phyloP scores from a whole-genome alignment of 495 filamentous ascomycete species.

The Aspergillus conjunctus region DNA sequence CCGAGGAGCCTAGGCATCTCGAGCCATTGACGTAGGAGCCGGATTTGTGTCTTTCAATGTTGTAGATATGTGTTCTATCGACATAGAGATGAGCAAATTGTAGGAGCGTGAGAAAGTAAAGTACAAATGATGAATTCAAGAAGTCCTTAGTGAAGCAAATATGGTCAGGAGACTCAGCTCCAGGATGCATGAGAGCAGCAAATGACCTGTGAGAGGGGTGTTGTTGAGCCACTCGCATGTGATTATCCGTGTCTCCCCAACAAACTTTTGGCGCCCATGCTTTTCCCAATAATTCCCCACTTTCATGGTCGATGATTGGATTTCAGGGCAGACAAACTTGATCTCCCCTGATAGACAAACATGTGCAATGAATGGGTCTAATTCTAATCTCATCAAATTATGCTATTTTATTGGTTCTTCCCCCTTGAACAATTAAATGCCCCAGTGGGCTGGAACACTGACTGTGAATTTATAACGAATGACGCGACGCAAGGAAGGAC shows the following conservation, averaged over 20 bases:
- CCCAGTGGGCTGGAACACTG: background rate
- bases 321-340: background rate
- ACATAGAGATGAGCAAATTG: constrained; percentile 17
- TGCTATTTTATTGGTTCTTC: too few species aligned
- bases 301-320: background rate
- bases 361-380: too few species aligned
- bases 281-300: background rate
- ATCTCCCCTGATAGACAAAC: too few species aligned
- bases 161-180: constrained; percentile 17
- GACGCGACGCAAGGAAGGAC: background rate
- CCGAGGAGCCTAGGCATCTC: constrained; percentile 32
- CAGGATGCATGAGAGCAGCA: constrained; percentile 8
- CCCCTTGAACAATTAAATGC: background rate
- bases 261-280: constrained; percentile 7
- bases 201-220: constrained; percentile 2
- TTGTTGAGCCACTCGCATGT: constrained; percentile 22
- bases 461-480: background rate
- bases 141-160: background rate
- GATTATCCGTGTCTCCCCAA: constrained; percentile 25
- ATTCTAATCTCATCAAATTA: too few species aligned
- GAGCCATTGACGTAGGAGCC: constrained; percentile 27
- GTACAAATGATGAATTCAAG: background rate
- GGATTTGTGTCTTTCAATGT: constrained; percentile 2
- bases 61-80: constrained; percentile 3
- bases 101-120: background rate